A percentile compares a stretch with the other conserved stretches of the same genome.
Evolutionary conservation across 2,329 filamentous ascomycete species (phyloP).

Genomic region (Aureobasidium sp.): DNA sequence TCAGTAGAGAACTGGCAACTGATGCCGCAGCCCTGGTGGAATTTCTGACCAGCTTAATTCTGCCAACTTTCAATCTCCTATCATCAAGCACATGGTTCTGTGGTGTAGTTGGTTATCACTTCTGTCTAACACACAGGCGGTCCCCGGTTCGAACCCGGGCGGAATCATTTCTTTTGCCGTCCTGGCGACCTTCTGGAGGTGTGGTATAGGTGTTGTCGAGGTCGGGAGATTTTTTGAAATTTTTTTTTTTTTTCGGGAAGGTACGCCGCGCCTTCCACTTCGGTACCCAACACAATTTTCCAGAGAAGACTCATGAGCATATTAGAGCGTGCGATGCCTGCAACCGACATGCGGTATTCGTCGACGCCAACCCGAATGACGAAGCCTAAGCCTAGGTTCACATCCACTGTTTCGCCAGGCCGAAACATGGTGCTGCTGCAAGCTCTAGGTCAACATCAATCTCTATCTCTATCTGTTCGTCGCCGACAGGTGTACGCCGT

Average conservation of each 20-base stretch:
- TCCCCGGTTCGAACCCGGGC: no score
- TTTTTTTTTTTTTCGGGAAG: not conserved
- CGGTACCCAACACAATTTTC: not conserved
- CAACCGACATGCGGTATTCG: no score
- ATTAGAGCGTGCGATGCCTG: no score
- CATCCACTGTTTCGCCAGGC: no score
- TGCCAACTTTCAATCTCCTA: not conserved
- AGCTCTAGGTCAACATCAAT: no score
- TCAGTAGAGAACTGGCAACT: not conserved
- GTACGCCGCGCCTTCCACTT: not conserved
- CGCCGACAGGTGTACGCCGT: no score
- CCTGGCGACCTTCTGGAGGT: not conserved
- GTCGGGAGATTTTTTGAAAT: not conserved
- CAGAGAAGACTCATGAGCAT: not conserved
- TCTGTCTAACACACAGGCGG: no score
- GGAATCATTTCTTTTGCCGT: not conserved
- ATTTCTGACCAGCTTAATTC: not conserved
- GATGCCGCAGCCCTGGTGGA: not conserved
- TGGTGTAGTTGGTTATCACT: constrained; percentile 7
- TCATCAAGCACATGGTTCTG: constrained; percentile 1
- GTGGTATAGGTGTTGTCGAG: not conserved
- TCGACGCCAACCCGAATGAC: no score
- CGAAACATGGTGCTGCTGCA: no score
- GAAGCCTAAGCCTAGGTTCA: no score
- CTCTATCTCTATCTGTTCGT: no score